A percentile compares a stretch with the other conserved stretches of the same genome.
Conservation (phyloP, 2,329 filamentous ascomycete genomes). For the Colletotrichum horii region DNA sequence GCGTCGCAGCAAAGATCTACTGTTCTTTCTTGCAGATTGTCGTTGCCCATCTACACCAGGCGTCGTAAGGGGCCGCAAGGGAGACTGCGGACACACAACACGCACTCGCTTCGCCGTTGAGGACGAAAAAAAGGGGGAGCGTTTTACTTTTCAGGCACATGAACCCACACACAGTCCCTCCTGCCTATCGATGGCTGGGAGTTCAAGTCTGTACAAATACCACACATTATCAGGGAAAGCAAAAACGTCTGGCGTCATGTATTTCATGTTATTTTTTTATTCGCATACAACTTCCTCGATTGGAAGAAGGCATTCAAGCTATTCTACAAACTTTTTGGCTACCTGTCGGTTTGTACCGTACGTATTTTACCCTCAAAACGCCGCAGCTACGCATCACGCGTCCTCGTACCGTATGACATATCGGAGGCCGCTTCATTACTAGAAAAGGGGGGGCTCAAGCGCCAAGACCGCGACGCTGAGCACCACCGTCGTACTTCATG, state of each 20-base stretch:
- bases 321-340: constrained; percentile 3
- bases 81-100: not conserved
- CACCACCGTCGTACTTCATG: constrained; percentile 57
- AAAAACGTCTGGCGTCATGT: constrained; percentile 3
- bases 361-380: not conserved
- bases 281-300: not conserved
- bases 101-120: not conserved
- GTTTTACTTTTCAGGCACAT: not conserved
- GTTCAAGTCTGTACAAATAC: constrained; percentile 7
- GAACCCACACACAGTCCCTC: not conserved
- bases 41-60: not conserved
- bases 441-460: constrained; percentile 35
- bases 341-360: not conserved
- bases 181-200: not conserved
- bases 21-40: not conserved
- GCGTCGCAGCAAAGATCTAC: not conserved
- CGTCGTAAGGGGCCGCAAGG: not conserved
- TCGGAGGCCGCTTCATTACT: not conserved
- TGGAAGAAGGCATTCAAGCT: constrained; percentile 1
- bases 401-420: not conserved
- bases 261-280: not conserved
- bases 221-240: constrained; percentile 2
- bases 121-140: not conserved
- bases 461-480: constrained; percentile 57
- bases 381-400: not conserved